Evolutionary conservation across 75 land plant species (phyloP).

Genomic region (Gnetum montanum): DNA sequence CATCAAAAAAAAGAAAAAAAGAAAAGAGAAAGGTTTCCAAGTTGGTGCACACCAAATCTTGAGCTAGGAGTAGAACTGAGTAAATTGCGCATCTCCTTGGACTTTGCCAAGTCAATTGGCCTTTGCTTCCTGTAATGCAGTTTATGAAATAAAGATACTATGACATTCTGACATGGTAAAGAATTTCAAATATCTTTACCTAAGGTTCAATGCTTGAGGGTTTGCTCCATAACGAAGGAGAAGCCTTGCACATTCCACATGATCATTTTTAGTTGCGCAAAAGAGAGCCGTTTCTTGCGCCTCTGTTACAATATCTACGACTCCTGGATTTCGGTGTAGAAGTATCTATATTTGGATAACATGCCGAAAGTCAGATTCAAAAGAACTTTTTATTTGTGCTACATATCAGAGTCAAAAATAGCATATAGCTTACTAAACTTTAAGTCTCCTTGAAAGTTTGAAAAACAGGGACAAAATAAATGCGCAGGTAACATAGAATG

Average conservation of each 20-base stretch:
- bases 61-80: constrained; percentile 15
- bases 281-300: constrained; percentile 62
- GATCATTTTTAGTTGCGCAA: constrained; percentile 56
- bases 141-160: background rate
- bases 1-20: too few species aligned
- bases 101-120: constrained; percentile 42
- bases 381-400: too few species aligned
- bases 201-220: constrained; percentile 27
- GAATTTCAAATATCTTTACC: constrained; percentile 12
- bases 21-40: too few species aligned
- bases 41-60: constrained; percentile 8
- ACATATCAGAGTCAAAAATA: background rate
- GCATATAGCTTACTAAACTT: background rate
- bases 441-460: background rate
- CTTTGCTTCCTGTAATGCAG: constrained; percentile 36
- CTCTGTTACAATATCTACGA: constrained; percentile 34
- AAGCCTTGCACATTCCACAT: constrained; percentile 31
- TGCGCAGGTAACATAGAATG: background rate
- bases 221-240: constrained; percentile 43
- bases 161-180: background rate
- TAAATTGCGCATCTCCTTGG: constrained; percentile 36
- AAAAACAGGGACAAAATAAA: background rate
- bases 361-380: background rate
- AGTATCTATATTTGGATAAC: constrained; percentile 38
- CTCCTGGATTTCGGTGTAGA: constrained; percentile 29